Evolutionary conservation across 1,284 basidiomycete species (phyloP).

Genomic region (Tremellales sp.): DNA sequence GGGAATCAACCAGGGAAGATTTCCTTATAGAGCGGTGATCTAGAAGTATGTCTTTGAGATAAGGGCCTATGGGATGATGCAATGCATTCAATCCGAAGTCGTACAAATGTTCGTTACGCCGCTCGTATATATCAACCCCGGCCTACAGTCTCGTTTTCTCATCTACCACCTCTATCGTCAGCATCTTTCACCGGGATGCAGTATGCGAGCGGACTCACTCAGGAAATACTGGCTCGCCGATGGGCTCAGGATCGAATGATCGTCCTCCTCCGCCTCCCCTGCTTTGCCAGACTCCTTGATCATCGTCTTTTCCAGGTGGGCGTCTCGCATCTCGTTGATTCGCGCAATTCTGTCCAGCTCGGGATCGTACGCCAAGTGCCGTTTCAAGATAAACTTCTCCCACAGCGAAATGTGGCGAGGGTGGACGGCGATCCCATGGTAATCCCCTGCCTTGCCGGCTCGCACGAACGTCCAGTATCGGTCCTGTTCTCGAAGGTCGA

Average conservation of each 20-base stretch:
- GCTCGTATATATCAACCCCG: too few species aligned
- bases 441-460: conserved; percentile 50
- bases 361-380: conserved; percentile 53
- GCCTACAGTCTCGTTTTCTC: too few species aligned
- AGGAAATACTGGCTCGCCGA: conserved; percentile 26
- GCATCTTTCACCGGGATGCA: too few species aligned
- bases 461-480: conserved; percentile 56
- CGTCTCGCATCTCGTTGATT: conserved; percentile 52
- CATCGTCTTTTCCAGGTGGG: conserved; percentile 42
- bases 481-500: conserved; percentile 56
- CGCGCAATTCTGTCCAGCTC: conserved; percentile 52
- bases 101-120: too few species aligned
- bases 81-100: too few species aligned
- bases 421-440: conserved; percentile 57
- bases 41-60: too few species aligned
- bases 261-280: conserved; percentile 24
- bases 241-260: conserved; percentile 23
- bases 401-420: conserved; percentile 53
- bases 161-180: too few species aligned
- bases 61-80: too few species aligned
- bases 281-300: conserved; percentile 20
- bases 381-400: conserved; percentile 53
- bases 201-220: too few species aligned
- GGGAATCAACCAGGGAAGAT: too few species aligned
- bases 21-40: too few species aligned